Evolutionary conservation across 345 rosid genomes (phyloP).

Genomic region (Ceriops tagal): DNA sequence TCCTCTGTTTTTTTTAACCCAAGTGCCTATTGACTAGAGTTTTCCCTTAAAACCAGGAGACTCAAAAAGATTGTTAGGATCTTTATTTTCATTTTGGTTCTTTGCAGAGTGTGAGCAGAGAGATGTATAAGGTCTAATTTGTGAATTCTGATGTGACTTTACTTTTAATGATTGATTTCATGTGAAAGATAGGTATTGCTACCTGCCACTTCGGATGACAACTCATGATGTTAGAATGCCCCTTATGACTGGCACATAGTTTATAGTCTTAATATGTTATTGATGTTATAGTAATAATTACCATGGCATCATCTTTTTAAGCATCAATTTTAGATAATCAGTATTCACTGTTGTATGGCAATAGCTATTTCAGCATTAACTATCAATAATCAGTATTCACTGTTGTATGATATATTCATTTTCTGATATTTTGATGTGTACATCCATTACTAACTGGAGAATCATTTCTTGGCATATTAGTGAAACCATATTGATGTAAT

Average conservation of each 20-base stretch:
- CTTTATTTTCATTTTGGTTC: not conserved
- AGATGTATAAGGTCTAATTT: not conserved
- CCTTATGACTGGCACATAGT: conserved; percentile 6
- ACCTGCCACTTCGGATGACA: not conserved
- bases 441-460: too few relatives aligned
- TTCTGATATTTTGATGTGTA: too few relatives aligned
- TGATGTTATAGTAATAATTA: too few relatives aligned
- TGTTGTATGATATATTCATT: too few relatives aligned
- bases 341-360: too few relatives aligned
- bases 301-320: too few relatives aligned
- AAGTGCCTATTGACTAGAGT: too few relatives aligned
- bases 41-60: too few relatives aligned
- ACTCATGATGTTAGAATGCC: not conserved
- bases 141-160: not conserved
- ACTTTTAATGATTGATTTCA: not conserved
- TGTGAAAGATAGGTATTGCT: not conserved
- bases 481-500: conserved; percentile 18
- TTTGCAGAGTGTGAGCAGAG: not conserved
- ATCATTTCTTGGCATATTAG: not conserved
- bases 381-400: too few relatives aligned
- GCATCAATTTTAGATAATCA: too few relatives aligned
- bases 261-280: not conserved
- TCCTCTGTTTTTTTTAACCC: too few relatives aligned
- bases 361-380: too few relatives aligned
- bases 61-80: not conserved